A percentile compares a stretch with the other conserved stretches of the same genome.
Conservation (phyloP, 495 filamentous ascomycete species). For the Letharia lupina region DNA sequence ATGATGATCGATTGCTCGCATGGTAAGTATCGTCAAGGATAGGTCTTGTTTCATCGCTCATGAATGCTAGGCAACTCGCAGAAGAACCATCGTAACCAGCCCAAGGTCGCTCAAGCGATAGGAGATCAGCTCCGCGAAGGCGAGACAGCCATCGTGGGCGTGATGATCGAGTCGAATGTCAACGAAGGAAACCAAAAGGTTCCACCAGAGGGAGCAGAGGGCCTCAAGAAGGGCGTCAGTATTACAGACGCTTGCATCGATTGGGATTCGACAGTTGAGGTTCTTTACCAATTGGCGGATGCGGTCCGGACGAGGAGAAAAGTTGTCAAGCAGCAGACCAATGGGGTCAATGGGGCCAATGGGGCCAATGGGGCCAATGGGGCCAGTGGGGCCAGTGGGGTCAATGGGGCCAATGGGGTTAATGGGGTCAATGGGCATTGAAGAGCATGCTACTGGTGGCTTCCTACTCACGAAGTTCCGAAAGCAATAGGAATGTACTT, state of each 20-base stretch:
- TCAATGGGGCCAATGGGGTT: too few species aligned
- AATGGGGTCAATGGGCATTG: slow-evolving; percentile 8
- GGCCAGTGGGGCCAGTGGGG: too few species aligned
- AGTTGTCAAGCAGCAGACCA: slow-evolving; percentile 23
- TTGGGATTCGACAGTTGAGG: slow-evolving; percentile 84
- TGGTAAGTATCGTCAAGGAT: slow-evolving; percentile 27
- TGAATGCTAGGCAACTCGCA: slow-evolving; percentile 63
- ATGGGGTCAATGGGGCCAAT: not conserved
- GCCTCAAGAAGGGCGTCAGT: slow-evolving; percentile 88
- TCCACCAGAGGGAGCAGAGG: slow-evolving; percentile 75
- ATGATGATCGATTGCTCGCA: slow-evolving; percentile 99
- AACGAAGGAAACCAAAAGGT: slow-evolving; percentile 94
- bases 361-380: too few species aligned
- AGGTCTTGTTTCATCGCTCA: slow-evolving; percentile 1
- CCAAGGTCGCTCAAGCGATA: slow-evolving; percentile 77
- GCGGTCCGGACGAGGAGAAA: slow-evolving; percentile 66
- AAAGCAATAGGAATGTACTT: not conserved
- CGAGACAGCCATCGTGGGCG: slow-evolving; percentile 86
- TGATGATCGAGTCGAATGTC: slow-evolving; percentile 98
- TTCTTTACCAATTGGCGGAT: slow-evolving; percentile 69
- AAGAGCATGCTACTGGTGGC: not conserved
- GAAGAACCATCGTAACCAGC: slow-evolving; percentile 96
- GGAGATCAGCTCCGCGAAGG: slow-evolving; percentile 78
- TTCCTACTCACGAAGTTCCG: not conserved
- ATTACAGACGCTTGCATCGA: slow-evolving; percentile 97